These are phyloP conservation scores for Saccharomycopsis vini DNA, from an alignment of 805 yeast species.

Conservation along the genomic window DNA sequence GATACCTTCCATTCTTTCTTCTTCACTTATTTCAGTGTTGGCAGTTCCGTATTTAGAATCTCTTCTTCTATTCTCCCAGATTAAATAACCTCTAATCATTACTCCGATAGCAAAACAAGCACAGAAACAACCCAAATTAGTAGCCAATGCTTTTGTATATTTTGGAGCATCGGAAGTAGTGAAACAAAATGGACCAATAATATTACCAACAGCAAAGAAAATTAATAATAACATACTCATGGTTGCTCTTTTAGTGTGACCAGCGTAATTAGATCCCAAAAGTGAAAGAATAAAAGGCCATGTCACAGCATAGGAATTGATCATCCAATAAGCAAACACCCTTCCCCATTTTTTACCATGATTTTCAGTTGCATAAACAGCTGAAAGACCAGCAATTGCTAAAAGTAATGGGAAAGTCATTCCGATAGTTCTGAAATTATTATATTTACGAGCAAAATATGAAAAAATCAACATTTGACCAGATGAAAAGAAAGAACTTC, in stretches of 20 bases:
- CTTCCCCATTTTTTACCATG: not conserved
- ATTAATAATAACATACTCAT: not conserved
- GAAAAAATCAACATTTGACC: conserved; percentile 22
- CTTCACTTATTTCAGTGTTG: not conserved
- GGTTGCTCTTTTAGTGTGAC: conserved; percentile 43
- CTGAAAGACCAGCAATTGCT: not conserved
- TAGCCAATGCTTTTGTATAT: not conserved
- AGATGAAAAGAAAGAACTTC: conserved; percentile 34
- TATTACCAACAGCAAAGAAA: conserved; percentile 46
- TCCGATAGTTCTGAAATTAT: not conserved
- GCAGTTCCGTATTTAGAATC: not conserved
- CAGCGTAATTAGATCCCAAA: conserved; percentile 48
- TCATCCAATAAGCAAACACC: not conserved
- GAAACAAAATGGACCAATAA: conserved; percentile 43
- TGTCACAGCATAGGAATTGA: not conserved
- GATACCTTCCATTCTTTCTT: not conserved
- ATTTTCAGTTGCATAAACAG: not conserved
- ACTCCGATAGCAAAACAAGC: not conserved
- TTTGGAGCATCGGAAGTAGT: not conserved
- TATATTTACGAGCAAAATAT: not conserved
- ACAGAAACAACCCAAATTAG: not conserved
- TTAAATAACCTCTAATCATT: not conserved
- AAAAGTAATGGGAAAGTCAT: not conserved
- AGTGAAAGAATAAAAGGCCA: conserved; percentile 26
- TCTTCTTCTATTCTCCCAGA: not conserved